These are phyloP conservation scores for Triticum aestivum DNA, from an alignment of 176 grass and related monocot genomes.

Conservation along the genomic window IWGSC_CS_RefSeq_v2.1 NC_057794.1:479350877-479351376, in stretches of 20 bases:
- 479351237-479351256: conserved; percentile 33
- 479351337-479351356: background rate
- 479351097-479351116: conserved; percentile 61
- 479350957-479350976: conserved; percentile 11
- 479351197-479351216: conserved; percentile 53
- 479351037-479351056: conserved; percentile 56
- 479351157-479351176: conserved; percentile 91
- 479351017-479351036: conserved; percentile 61
- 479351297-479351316: conserved; percentile 14
- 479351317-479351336: conserved; percentile 25
- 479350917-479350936: background rate
- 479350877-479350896: background rate
- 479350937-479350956: background rate
- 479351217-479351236: conserved; percentile 34
- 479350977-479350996: conserved; percentile 67
- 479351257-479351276: conserved; percentile 30
- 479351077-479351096: conserved; percentile 23
- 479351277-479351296: conserved; percentile 43
- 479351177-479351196: conserved; percentile 99
- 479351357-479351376: conserved; percentile 16
- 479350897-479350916: background rate
- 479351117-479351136: conserved; percentile 94
- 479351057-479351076: conserved; percentile 55
- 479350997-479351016: conserved; percentile 78
- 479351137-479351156: conserved; percentile 94